These are phyloP conservation scores for Medicago arabica DNA, from an alignment of 306 rosid species.

Conservation along the genomic window DNA sequence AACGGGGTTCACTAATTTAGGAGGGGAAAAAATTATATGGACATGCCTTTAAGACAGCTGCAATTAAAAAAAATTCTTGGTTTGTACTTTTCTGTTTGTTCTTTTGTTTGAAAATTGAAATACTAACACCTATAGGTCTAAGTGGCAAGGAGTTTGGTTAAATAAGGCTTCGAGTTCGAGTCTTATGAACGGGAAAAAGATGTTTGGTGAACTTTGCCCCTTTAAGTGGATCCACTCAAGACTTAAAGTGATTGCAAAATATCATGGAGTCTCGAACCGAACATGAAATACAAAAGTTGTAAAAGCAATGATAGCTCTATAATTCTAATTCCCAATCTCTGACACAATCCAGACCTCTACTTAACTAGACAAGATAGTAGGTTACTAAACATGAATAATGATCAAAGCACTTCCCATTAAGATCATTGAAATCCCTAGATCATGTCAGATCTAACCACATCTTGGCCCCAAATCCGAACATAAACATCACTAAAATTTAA, in stretches of 20 bases:
- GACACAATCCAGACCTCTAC: slow-evolving; percentile 25
- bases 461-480: slow-evolving; percentile 8
- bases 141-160: slow-evolving; percentile 2
- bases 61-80: background rate
- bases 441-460: slow-evolving; percentile 16
- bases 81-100: slow-evolving; percentile 1
- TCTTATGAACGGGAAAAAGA: background rate
- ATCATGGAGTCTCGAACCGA: background rate
- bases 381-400: background rate
- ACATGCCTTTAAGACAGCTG: no score
- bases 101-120: background rate
- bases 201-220: background rate
- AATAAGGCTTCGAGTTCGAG: background rate
- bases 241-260: background rate
- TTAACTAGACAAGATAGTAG: slow-evolving; percentile 21
- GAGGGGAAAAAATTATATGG: no score
- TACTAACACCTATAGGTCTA: background rate
- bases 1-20: background rate
- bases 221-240: background rate
- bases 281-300: slow-evolving; percentile 6
- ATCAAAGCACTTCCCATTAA: slow-evolving; percentile 23
- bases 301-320: slow-evolving; percentile 18
- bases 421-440: slow-evolving; percentile 28
- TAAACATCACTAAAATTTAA: slow-evolving; percentile 5
- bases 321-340: slow-evolving; percentile 14